Evolutionary conservation across 2,329 filamentous ascomycete genomes (phyloP), one percentile per base, ranked within the genome.

Genomic region (Botrytis fragariae): DNA sequence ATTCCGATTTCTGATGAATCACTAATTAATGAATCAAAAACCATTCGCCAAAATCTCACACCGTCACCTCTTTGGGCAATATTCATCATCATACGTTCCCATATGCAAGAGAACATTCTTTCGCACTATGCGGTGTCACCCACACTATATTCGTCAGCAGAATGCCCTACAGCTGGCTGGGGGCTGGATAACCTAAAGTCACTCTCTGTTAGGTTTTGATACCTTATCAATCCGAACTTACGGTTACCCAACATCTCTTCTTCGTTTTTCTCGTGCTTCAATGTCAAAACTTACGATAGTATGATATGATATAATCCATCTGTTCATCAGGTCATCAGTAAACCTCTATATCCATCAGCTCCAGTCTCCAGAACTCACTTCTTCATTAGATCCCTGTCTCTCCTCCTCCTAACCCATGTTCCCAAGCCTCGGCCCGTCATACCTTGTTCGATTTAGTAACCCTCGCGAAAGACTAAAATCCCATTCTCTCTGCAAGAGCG

Each of bases 21-120:
- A 35, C 44, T 35, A 9, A 18, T 48, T 22, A 51, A 67, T 51
- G 59, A 39, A 37, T 10, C 32, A n/a, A 62, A 62, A 39, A n/a
- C 12, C n/a, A 39, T n/a, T n/a, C 60, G 18, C 48, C 48, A 57
- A 42, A 57, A 68, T 57, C 65, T 68, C 65, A 57, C 65, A 68
- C 65, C 48, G 48, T 68, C 48, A 57, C 65, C 48, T 68, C 45
- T 68, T 68, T 68, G 25, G 65, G 65, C 29, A 68, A 54, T 57
- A 39, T 54, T 68, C 35, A 68, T 68, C 64, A 68, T 42, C 65
- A 57, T 57, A 68, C 61, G 61, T 64, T 64, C 61, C 18, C 35
- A 67, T 68, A 54, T 68, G 65, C 65, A 68, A 68, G 16, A 68
- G 65, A 68, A 68, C 65, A 68, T 68, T 68, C 65, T 68, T 68